A percentile compares a stretch with the other conserved stretches of the same genome.
phyloP scores from a whole-genome alignment of 1,284 basidiomycete genomes.

The Lentinula novae-zelandiae region DNA sequence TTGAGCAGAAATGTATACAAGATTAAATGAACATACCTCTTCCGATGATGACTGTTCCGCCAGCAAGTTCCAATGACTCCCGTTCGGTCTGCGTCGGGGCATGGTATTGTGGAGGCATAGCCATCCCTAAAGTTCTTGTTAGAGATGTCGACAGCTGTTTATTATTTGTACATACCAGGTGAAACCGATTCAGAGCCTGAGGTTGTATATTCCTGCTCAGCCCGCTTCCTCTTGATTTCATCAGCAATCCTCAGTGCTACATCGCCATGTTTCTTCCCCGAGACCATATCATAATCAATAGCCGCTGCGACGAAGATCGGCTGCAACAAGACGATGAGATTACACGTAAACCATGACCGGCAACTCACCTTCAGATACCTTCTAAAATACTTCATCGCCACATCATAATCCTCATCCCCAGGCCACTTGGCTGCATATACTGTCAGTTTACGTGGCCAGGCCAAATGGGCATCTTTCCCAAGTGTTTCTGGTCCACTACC shows the following conservation, averaged over 20 bases:
- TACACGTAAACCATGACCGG: constrained; percentile 14
- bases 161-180: background rate
- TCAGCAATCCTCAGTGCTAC: constrained; percentile 75
- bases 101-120: constrained; percentile 11
- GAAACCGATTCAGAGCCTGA: background rate
- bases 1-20: too few relatives aligned
- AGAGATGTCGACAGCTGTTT: background rate
- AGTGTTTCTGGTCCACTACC: background rate
- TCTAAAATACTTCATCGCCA: constrained; percentile 84
- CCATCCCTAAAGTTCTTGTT: background rate
- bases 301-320: constrained; percentile 93
- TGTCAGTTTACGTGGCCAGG: constrained; percentile 75
- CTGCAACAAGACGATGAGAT: constrained; percentile 36
- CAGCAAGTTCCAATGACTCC: constrained; percentile 66
- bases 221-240: constrained; percentile 61
- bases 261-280: constrained; percentile 83
- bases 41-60: constrained; percentile 87
- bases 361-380: constrained; percentile 90
- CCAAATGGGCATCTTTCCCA: constrained; percentile 52
- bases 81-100: constrained; percentile 50
- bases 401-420: constrained; percentile 90
- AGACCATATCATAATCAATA: constrained; percentile 85
- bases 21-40: constrained; percentile 30
- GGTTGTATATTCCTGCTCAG: background rate
- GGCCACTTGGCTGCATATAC: constrained; percentile 92